Evolutionary conservation across 2,329 filamentous ascomycete genomes (phyloP), one percentile per base, ranked within the genome.

Genomic region (Ophiostoma montium): DNA sequence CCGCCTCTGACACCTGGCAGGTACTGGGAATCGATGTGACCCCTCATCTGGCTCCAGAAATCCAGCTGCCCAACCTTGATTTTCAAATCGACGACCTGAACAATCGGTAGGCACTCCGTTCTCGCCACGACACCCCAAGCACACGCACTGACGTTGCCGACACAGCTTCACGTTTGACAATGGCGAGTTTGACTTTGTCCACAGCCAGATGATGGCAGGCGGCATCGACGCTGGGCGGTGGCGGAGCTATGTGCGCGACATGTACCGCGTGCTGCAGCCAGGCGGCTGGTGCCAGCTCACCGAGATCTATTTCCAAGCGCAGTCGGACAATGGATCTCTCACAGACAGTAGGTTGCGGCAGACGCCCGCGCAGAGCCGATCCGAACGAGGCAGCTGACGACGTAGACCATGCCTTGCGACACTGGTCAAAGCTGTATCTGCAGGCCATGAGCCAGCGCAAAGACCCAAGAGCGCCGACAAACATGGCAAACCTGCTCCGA

Each of bases 281-380:
- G 83, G 81, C 2, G 88, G 89, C 1, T 95, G 87, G 86, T 75
- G 84, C 52, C 87, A 95, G 60, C 81, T 94, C 74, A 76, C 86
- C n/a, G 89, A 95, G 60, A 76, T 89, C 57, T 87, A 94, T 59
- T 82, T 82, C 62, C 86, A 87, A 55, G 80, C 86, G 23, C 89
- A 94, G 62, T 94, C 86, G 1, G 80, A 90, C 57, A 94, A 86
- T 58, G 87, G 87, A 5, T 79, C 77, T n/a, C 67, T 92, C 57
- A 80, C 77, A 11, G 72, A 80, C 46, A 70, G 78, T 73, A 59
- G 62, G 71, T 57, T 16, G 32, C n/a, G 12, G 38, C 2, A 8
- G 27, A n/a, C 12, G 21, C 23, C 23, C 23, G 8, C 23, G 23
- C 23, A 12, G n/a, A 35, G 9, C 5, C 13, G 21, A 33, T 21